Evolutionary conservation across 75 land plant genomes (phyloP).

Genomic region (Pinus taeda): DNA sequence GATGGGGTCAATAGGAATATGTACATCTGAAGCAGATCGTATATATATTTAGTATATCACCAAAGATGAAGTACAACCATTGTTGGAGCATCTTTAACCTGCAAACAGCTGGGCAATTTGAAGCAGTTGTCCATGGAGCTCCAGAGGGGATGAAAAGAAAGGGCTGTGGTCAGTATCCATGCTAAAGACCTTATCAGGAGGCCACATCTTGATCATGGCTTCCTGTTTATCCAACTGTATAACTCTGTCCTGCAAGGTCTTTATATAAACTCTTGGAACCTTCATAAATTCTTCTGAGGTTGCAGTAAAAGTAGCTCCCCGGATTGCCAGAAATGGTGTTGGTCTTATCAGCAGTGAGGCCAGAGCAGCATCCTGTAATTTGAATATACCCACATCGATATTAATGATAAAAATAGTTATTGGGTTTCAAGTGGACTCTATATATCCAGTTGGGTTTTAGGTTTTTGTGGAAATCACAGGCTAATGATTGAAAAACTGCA

Average conservation of each 20-base stretch:
- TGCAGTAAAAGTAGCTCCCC: no score
- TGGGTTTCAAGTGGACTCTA: no score
- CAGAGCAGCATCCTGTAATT: slow-evolving; percentile 23
- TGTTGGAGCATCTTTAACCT: neutral
- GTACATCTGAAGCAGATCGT: no score
- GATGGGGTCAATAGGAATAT: no score
- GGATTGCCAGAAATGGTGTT: slow-evolving; percentile 14
- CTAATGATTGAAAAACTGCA: neutral
- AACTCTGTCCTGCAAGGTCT: slow-evolving; percentile 19
- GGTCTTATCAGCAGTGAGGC: slow-evolving; percentile 24
- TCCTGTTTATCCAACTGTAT: slow-evolving; percentile 13
- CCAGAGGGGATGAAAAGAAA: slow-evolving; percentile 25
- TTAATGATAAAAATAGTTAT: no score
- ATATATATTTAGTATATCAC: no score
- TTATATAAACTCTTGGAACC: slow-evolving; percentile 10
- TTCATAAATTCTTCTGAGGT: no score
- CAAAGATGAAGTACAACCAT: no score
- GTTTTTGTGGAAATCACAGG: neutral
- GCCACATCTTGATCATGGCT: slow-evolving; percentile 2
- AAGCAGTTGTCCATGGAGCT: slow-evolving; percentile 1
- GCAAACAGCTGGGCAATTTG: neutral
- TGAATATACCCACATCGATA: neutral
- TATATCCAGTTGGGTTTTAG: neutral
- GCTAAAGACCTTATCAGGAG: slow-evolving; percentile 16
- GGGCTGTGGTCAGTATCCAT: slow-evolving; percentile 29